Conservation (phyloP, 768 basidiomycete genomes). For the Pleurotus platypus region DNA sequence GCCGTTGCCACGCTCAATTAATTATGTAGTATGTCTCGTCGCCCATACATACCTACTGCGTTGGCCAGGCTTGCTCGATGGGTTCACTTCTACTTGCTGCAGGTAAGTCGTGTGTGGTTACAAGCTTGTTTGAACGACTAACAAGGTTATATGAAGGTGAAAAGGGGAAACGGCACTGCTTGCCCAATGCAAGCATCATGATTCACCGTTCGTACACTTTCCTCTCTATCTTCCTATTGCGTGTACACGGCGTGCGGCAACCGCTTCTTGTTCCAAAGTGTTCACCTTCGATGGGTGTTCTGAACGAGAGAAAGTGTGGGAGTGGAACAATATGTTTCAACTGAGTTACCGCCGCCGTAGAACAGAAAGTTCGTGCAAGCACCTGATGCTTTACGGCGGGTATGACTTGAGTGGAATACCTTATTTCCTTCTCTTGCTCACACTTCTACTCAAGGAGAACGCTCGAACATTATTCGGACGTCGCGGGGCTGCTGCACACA, state of each 20-base stretch:
- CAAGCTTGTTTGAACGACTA: neutral
- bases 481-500: too few relatives aligned
- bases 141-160: conserved; percentile 29
- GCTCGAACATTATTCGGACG: too few relatives aligned
- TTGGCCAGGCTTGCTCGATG: conserved; percentile 96
- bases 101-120: conserved; percentile 31
- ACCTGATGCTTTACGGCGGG: too few relatives aligned
- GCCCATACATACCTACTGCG: conserved; percentile 94
- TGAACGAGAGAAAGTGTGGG: too few relatives aligned
- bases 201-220: conserved; percentile 74
- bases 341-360: too few relatives aligned
- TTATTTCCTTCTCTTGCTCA: too few relatives aligned
- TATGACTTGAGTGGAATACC: too few relatives aligned
- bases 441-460: too few relatives aligned
- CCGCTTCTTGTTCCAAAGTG: neutral
- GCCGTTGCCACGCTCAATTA: neutral
- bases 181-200: conserved; percentile 96
- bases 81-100: conserved; percentile 90
- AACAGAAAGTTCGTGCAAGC: too few relatives aligned
- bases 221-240: neutral
- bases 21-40: conserved; percentile 79
- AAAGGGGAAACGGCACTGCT: conserved; percentile 85
- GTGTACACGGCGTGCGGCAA: conserved; percentile 7
- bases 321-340: too few relatives aligned
- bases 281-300: too few relatives aligned